Base-by-base conservation (phyloP, 2,329 filamentous ascomycete genomes). In the Amesomyces nigricolor region DNA sequence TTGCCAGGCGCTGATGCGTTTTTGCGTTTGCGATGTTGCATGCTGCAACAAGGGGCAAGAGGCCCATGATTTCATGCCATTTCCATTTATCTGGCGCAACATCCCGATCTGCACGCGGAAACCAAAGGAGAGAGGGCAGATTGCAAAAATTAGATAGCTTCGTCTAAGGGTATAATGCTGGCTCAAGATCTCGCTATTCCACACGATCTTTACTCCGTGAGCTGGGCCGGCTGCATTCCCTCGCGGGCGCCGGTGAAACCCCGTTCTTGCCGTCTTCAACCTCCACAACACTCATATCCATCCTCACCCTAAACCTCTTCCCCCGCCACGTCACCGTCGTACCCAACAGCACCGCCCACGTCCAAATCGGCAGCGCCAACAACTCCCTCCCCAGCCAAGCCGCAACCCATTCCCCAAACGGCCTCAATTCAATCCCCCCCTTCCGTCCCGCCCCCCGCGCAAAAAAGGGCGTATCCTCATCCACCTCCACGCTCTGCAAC, bases 241-340 rank as follows among this genome's bases (percentile, higher is more conserved):
- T 39, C 30, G 37, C 17, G 2, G 53, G 17, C 35, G 49, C 29
- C 35, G 45, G 30, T 29, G 52, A 22, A 40, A 19, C 37, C 11
- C 22, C 13, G 10, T 45, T 48, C 10, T 5, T 26, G 22, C 17
- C 10, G 1, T 45, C 54, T n/a, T 51, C 57, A 9, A 63, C 42
- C 22, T 77, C 75, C 5, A 77, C 74, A 1, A 95, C 92, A 49
- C 85, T 88, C 78, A 92, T 92, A 68, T 97, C 88, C 63, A 89
- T 78, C 1, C 86, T 83, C 1, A 97, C 91, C 64, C 81, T 82
- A 68, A 97, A 97, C 29, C 76, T 80, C 65, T 85, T 86, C 0
- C 91, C 92, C 53, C 94, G 78, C 95, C 94, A 99, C 51, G 82
- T 82, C 0, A 99, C 89, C 0, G 85, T 92, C 1, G 87, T 83